Evolutionary conservation across 208 protist genomes (phyloP), one percentile per base, ranked within the genome.

Genomic region (Novymonas esmeraldas): DNA sequence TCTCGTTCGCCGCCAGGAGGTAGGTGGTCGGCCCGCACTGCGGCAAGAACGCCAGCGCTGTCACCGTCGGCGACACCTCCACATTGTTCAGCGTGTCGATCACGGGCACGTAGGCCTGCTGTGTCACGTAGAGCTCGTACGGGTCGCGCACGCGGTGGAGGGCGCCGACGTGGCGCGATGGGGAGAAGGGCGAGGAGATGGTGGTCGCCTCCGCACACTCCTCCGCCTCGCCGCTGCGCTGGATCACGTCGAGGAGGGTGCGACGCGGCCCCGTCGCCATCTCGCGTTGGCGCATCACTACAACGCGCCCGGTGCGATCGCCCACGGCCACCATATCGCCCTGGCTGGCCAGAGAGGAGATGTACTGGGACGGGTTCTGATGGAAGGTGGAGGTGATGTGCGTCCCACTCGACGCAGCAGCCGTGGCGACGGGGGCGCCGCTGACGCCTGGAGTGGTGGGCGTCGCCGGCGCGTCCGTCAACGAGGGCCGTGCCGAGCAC

Each of bases 61-160:
- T 87, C 51, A 96, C 79, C 39, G 71, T 83, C 13, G 89, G 89
- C 39, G 81, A 78, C 48, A 96, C 87, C 64, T 94, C 83, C 26
- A 88, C 79, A 59, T 85, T 96, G 77, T 90, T 94, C 33, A 96
- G 77, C 3, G 92, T 87, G 67, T 95, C 89, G 71, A 96, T 93
- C 39, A 93, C 81, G 3, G 86, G 85, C 29, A 79, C 79, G 72
- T 96, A 96, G n/a, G 78, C 81, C 63, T 90, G 82, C 60, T 90
- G 78, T 6, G 74, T 73, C 13, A 81, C 82, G 63, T 76, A 71
- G 59, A 92, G 92, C 42, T 85, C 70, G 57, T 89, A 95, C 22
- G 80, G 67, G 39, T 89, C 71, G 10, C 49, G 49, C 28, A 79
- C 66, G 44, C 61, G 70, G 22, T 74, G 61, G 9, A 77, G 69